These are phyloP conservation scores for Nakazawaea holstii DNA, from an alignment of 805 yeast genomes.

Conservation along the genomic window DNA sequence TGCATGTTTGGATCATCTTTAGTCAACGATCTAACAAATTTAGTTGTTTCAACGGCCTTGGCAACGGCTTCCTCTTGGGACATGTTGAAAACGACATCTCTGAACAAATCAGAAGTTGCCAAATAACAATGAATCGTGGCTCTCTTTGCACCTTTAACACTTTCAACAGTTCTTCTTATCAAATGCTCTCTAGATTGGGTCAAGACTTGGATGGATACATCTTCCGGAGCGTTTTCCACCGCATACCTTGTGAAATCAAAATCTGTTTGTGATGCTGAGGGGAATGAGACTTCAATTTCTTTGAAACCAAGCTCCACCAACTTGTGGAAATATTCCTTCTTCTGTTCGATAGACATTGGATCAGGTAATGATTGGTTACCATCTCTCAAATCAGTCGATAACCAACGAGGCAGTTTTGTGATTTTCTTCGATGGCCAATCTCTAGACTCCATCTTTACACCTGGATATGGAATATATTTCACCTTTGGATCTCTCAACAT, in stretches of 20 bases:
- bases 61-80: conserved; percentile 60
- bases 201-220: conserved; percentile 66
- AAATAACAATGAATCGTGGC: conserved; percentile 71
- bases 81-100: conserved; percentile 74
- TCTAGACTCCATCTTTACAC: conserved; percentile 53
- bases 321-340: conserved; percentile 70
- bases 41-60: conserved; percentile 68
- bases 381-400: conserved; percentile 74
- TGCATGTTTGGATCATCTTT: conserved; percentile 66
- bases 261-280: conserved; percentile 79
- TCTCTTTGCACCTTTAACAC: conserved; percentile 65
- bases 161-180: conserved; percentile 68
- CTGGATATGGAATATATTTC: conserved; percentile 54
- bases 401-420: conserved; percentile 74
- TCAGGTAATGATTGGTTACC: conserved; percentile 81
- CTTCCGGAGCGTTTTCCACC: conserved; percentile 73
- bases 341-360: conserved; percentile 73
- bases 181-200: conserved; percentile 76
- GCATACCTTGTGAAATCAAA: conserved; percentile 79
- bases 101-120: conserved; percentile 71
- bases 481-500: conserved; percentile 69
- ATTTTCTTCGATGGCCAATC: conserved; percentile 67
- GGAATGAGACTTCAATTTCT: conserved; percentile 78
- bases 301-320: conserved; percentile 69
- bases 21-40: conserved; percentile 60